Conservation (phyloP, 2,329 filamentous ascomycete genomes). For the Parastagonospora avenae region DNA sequence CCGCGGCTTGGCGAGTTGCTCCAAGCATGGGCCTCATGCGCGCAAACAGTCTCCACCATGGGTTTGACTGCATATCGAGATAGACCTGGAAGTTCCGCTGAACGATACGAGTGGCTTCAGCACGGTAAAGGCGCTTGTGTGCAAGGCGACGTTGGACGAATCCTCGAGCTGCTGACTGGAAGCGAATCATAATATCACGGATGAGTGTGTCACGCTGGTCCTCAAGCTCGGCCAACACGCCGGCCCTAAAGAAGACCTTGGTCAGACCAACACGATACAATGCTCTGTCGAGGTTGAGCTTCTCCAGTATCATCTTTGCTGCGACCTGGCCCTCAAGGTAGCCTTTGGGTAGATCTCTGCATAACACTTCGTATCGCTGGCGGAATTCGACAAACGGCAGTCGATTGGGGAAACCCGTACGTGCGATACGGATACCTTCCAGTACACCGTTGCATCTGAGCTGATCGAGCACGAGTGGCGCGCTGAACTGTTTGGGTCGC, state of each 20-base stretch:
- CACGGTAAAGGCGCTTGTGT: constrained; percentile 90
- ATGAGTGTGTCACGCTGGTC: constrained; percentile 93
- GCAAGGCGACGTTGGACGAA: constrained; percentile 87
- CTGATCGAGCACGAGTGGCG: constrained; percentile 92
- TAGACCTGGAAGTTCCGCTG: constrained; percentile 94
- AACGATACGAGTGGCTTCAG: constrained; percentile 92
- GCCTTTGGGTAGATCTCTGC: constrained; percentile 80
- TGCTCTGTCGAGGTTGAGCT: constrained; percentile 80
- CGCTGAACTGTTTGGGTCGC: constrained; percentile 88
- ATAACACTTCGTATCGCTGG: constrained; percentile 94
- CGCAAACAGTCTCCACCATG: constrained; percentile 96
- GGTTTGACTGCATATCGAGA: constrained; percentile 84
- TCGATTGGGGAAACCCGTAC: constrained; percentile 95
- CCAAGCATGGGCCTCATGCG: constrained; percentile 95
- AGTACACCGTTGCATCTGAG: constrained; percentile 98
- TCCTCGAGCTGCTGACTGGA: constrained; percentile 90
- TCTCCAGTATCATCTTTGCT: constrained; percentile 85
- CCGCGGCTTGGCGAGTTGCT: constrained; percentile 85
- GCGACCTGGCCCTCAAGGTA: constrained; percentile 90
- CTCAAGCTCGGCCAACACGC: constrained; percentile 94
- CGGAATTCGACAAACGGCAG: constrained; percentile 92
- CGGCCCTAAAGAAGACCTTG: constrained; percentile 97
- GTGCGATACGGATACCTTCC: constrained; percentile 96
- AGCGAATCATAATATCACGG: constrained; percentile 88
- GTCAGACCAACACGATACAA: constrained; percentile 93